Base-by-base conservation (phyloP, 495 filamentous ascomycete species). In the Penicillium atrosanguineum region DNA sequence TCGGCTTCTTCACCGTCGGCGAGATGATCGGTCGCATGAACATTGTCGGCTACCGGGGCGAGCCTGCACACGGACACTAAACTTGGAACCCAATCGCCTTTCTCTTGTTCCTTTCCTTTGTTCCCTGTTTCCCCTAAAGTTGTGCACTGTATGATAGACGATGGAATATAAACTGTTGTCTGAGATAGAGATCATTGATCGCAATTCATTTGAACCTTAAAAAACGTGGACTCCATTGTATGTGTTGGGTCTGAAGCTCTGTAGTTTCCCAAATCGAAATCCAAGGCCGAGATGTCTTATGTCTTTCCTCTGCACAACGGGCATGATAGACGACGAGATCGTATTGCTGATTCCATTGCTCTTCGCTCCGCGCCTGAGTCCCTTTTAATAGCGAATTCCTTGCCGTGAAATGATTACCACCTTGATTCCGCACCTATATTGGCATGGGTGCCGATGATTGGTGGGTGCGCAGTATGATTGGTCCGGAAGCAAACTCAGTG, bases 1-100 rank as follows among this genome's bases (percentile, higher is more conserved):
- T 99, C 52, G 94, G 94, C 48, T 97, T 99, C 82, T 99, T 97
- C 82, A 92, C 91, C 16, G 83, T 99, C 20, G 94, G 94, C 52
- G 91, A 97, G 82, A 97, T 99, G 74, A 87, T 97, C 59, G 94
- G 94, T 52, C 80, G 92, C 52, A 79, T 91, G 73, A 96, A 97
- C 85, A 68, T 99, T 56, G 77, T 99, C 63, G 94, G 94, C 56
- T 99, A 97, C 79, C 79, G 83, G 69, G 90, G 89, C 62, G 81
- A 87, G 59, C 59, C 69, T 61, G 77, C 70, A 40, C 74, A 75
- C 59, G 83, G 84, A 61, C 86, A 89, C 77, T 87, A 87, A 69
- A 65, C 63, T 60, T 65, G 51, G 57, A 67, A 52, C 53, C 52
- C 54, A 59, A 48, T 60, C 39, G 57, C 56, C 53, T 68, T 67